Evolutionary conservation across 768 basidiomycete species (phyloP), one percentile per base, ranked within the genome.

Genomic region (Agaricus subrufescens): DNA sequence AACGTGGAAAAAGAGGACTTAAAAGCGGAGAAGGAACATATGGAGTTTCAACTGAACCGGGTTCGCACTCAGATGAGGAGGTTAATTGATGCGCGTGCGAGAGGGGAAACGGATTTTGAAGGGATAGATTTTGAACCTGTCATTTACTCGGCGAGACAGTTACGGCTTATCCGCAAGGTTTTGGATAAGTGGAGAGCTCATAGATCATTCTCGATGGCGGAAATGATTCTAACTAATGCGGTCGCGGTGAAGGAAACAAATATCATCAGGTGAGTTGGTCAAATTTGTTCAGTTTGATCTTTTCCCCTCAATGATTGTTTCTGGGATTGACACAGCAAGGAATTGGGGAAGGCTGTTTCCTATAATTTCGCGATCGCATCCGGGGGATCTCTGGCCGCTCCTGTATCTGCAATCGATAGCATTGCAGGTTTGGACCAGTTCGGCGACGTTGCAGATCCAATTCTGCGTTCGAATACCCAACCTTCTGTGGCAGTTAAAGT

Each of bases 351-450:
- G 69, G 81, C 87, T 40, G 92, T 96, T 44, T 80, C 84, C 25
- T 99, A 94, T 70, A 97, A 99, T 71, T 96, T 97, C 66, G 87
- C 88, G 4, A 83, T 98, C 50, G 83, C 91, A n/a, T 86, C 93
- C 31, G 91, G 87, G 25, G 86, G 88, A 12, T 80, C 87, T 11
- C 74, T 93, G 19, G 87, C 87, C 23, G 82, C 85, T 2, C 93
- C 95, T 9, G 76, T 77, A 14, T 96, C 95, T 15, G 86, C 90
- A 2, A 80, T 92, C 46, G 93, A 94, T 67, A 87, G 86, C 27
- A 88, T 94, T 60, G 88, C 87, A 30, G 91, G 91, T 11, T 73
- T 97, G 30, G 91, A 90, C 65, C 89, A 94, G 65, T 93, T 98
- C 65, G 96, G 94, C 19, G 93, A 96, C 63, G 90, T 94, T 9